phyloP scores from a whole-genome alignment of 2,329 filamentous ascomycete genomes.

The Lachnellula willkommii region DNA sequence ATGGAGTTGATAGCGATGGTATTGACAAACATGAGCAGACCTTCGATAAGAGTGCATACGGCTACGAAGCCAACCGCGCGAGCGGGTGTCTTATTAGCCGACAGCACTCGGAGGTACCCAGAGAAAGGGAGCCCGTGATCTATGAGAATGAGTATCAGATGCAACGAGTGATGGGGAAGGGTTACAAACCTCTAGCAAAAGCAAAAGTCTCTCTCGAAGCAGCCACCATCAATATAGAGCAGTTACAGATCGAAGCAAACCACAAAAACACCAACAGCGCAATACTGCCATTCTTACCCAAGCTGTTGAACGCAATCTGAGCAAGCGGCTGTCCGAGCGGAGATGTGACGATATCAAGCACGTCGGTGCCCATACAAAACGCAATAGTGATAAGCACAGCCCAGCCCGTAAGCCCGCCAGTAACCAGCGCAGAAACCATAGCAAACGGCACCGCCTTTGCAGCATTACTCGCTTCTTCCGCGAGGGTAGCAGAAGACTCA shows the following conservation, averaged over 20 bases:
- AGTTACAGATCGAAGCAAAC: constrained; percentile 29
- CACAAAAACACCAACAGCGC: constrained; percentile 29
- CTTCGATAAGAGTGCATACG: constrained; percentile 25
- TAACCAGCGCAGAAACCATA: constrained; percentile 29
- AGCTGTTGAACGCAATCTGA: constrained; percentile 53
- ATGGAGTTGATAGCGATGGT: constrained; percentile 32
- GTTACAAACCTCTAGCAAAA: constrained; percentile 25
- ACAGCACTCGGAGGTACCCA: constrained; percentile 26
- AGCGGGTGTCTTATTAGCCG: constrained; percentile 27
- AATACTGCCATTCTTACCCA: constrained; percentile 48
- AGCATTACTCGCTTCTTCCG: constrained; percentile 30
- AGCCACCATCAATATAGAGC: constrained; percentile 32
- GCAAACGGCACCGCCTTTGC: constrained; percentile 31
- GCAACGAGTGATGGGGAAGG: neutral
- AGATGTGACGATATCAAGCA: constrained; percentile 40
- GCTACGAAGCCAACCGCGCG: constrained; percentile 29
- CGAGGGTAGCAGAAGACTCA: constrained; percentile 29
- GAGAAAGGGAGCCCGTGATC: constrained; percentile 31
- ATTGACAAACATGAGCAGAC: constrained; percentile 32
- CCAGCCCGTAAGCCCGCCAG: constrained; percentile 41
- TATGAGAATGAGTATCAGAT: constrained; percentile 1
- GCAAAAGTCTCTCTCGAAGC: constrained; percentile 30
- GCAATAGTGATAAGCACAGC: constrained; percentile 53
- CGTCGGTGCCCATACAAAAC: constrained; percentile 49
- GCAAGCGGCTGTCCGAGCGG: constrained; percentile 48